These are phyloP conservation scores for Aspergillus steynii DNA, from an alignment of 495 filamentous ascomycete genomes.

Conservation along the genomic window DNA sequence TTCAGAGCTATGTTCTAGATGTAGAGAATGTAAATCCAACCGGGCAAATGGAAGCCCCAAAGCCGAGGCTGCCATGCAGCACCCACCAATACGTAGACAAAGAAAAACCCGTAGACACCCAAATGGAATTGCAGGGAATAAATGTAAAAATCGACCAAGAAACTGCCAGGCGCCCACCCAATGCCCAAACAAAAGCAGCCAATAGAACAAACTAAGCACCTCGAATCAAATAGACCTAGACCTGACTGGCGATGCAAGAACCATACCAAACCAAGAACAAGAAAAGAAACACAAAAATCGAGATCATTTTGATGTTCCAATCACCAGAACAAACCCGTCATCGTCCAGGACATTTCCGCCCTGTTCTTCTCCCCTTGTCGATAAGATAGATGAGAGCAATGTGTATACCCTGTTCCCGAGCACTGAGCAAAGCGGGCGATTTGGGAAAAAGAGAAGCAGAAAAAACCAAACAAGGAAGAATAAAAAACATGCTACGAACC, in stretches of 20 bases:
- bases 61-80: too few species aligned
- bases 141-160: not conserved
- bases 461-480: conserved; percentile 14
- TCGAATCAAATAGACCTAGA: not conserved
- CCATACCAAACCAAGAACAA: not conserved
- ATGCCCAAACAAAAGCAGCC: conserved; percentile 8
- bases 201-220: conserved; percentile 1
- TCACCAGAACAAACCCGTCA: too few species aligned
- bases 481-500: conserved; percentile 1
- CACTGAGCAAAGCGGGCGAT: too few species aligned
- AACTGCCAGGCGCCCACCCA: conserved; percentile 14
- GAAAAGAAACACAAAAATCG: not conserved
- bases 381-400: too few species aligned
- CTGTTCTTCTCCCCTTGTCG: too few species aligned
- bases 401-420: too few species aligned
- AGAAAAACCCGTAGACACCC: not conserved
- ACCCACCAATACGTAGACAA: not conserved
- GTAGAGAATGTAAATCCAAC: not conserved
- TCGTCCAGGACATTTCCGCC: too few species aligned
- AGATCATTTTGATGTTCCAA: too few species aligned
- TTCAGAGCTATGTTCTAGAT: not conserved
- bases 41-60: not conserved
- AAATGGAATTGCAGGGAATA: conserved; percentile 4
- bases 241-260: not conserved
- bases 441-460: not conserved